Evolutionary conservation across 2,329 filamentous ascomycete species (phyloP), one percentile per base, ranked within the genome.

Genomic region (Cladophialophora immunda): DNA sequence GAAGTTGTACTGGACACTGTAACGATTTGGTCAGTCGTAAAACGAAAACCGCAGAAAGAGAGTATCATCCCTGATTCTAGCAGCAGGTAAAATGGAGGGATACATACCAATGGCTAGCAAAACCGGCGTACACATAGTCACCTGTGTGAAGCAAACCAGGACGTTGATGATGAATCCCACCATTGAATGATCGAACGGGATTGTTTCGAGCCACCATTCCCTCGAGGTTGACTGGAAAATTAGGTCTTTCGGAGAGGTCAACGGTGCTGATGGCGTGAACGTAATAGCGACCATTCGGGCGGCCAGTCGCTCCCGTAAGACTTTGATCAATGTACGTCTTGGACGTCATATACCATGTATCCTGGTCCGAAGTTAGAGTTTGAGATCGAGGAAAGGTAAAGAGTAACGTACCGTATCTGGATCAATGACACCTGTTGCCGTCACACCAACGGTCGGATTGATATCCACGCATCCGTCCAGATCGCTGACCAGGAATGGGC

Each of bases 111-210:
- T 87, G 82, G 9, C 84, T 85, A 0, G 84, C 85, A 67, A 87
- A 87, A 0, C 79, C 84, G 0, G 81, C 83, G 62, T 86, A 86
- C 5, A 87, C 76, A 52, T 78, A 80, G 58, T 81, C 77, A 1
- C 82, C 82, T 0, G 82, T 75, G 27, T 83, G 76, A 1, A 82
- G 76, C 13, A 87, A 73, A 3, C 78, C 81, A 0, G 85, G 83
- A 7, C 84, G 78, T 70, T 87, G 85, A 34, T 85, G 79, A 41
- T 85, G 79, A 3, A 84, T 81, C 0, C 85, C 85, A 3, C 83
- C 84, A 6, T 82, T 77, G 68, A 87, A 86, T 68, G 81, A 82
- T n/a, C 83, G 81, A 0, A 75, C 70, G 0, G 77, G 75, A 62
- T 82, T 83, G 68, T 86, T 86, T 27, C 81, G 78, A 0, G 83